These are phyloP conservation scores for Thinopyrum elongatum DNA, from an alignment of 176 grass and related monocot genomes.

Conservation along the genomic window DNA sequence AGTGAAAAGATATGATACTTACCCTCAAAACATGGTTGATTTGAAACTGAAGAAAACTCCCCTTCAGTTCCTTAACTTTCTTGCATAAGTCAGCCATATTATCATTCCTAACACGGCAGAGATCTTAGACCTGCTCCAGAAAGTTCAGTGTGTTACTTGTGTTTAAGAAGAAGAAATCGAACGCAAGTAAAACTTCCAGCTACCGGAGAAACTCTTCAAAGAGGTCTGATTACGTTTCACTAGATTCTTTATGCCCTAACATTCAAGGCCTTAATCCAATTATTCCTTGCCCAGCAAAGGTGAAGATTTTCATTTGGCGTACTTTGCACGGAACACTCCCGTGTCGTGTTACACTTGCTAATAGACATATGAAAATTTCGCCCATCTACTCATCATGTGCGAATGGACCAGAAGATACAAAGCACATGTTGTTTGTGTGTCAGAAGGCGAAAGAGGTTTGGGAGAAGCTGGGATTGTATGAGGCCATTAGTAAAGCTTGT, in stretches of 20 bases:
- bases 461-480: too few relatives aligned
- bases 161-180: not conserved
- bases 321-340: too few relatives aligned
- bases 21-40: conserved; percentile 60
- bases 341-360: too few relatives aligned
- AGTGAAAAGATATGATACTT: not conserved
- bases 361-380: too few relatives aligned
- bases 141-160: not conserved
- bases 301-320: too few relatives aligned
- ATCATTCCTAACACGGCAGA: conserved; percentile 39
- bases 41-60: conserved; percentile 38
- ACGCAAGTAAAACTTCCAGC: not conserved
- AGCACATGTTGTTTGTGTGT: too few relatives aligned
- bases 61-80: conserved; percentile 51
- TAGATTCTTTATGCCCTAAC: not conserved
- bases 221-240: not conserved
- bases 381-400: too few relatives aligned
- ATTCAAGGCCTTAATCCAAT: conserved; percentile 21
- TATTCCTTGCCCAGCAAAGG: not conserved
- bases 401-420: too few relatives aligned
- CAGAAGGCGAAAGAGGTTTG: too few relatives aligned
- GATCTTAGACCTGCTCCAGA: conserved; percentile 49
- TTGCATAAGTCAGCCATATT: conserved; percentile 56
- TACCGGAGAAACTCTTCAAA: not conserved
- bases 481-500: too few relatives aligned